A percentile compares a stretch with the other conserved stretches of the same genome.
phyloP scores from a whole-genome alignment of 305 asterid species.

The Fraxinus nigra region DNA sequence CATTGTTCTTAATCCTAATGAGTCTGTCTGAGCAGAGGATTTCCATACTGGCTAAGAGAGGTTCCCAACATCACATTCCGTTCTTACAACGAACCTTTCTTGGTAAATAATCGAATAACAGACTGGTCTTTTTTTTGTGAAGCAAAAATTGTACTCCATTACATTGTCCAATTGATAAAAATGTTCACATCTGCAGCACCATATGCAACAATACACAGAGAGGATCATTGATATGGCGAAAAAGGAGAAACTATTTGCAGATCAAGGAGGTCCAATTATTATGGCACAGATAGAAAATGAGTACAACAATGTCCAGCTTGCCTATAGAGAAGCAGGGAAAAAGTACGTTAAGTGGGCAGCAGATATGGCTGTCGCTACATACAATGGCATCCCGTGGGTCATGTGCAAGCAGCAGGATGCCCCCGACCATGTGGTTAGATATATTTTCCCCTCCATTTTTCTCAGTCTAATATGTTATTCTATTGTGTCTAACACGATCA shows the following conservation, averaged over 20 bases:
- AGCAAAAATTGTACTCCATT: neutral
- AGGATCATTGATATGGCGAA: slow-evolving; percentile 50
- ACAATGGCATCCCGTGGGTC: slow-evolving; percentile 72
- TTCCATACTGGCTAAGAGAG: slow-evolving; percentile 59
- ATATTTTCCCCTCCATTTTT: neutral
- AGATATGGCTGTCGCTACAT: slow-evolving; percentile 54
- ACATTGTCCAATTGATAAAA: neutral
- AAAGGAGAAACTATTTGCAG: slow-evolving; percentile 60
- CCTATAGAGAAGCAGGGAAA: slow-evolving; percentile 59
- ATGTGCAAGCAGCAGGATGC: slow-evolving; percentile 96
- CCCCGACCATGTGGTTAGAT: slow-evolving; percentile 57
- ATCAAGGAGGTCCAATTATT: slow-evolving; percentile 94
- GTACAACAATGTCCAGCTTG: slow-evolving; percentile 70
- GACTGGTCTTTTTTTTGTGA: neutral
- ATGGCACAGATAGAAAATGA: slow-evolving; percentile 94
- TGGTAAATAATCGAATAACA: slow-evolving; percentile 28
- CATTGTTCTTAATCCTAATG: neutral
- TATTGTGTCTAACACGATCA: neutral
- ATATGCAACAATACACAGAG: slow-evolving; percentile 61
- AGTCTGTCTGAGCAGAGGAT: slow-evolving; percentile 38
- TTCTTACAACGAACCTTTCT: slow-evolving; percentile 54
- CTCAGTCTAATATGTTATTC: neutral
- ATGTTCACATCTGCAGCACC: slow-evolving; percentile 36
- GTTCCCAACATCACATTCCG: slow-evolving; percentile 52
- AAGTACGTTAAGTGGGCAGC: slow-evolving; percentile 83